A percentile compares a stretch with the other conserved stretches of the same genome.
These are phyloP conservation scores for Kockovaella imperatae DNA, from an alignment of 768 basidiomycete genomes.

Conservation along the genomic window DNA sequence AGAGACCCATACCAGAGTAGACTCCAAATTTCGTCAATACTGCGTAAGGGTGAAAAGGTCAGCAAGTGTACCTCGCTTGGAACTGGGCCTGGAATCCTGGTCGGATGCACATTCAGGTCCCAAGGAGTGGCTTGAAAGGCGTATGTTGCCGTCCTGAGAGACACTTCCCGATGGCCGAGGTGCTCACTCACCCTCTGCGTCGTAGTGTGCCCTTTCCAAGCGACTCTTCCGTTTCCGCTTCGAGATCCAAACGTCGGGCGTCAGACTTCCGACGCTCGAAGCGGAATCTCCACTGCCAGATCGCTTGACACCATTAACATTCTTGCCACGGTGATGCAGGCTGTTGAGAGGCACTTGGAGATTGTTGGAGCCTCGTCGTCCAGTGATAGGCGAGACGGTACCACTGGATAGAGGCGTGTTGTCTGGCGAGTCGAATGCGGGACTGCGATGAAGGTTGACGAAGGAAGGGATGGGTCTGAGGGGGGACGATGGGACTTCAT, in stretches of 20 bases:
- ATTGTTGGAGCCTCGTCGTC: no score
- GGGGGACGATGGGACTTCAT: not conserved
- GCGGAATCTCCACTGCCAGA: no score
- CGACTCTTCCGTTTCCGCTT: slow-evolving; percentile 2
- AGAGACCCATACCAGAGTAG: slow-evolving; percentile 73
- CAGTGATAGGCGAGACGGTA: no score
- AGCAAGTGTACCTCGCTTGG: no score
- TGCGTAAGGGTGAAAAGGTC: no score
- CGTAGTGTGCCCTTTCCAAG: slow-evolving; percentile 25
- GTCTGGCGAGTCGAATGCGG: slow-evolving; percentile 4
- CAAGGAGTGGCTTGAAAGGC: no score
- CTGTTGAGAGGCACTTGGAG: no score
- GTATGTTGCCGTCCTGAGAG: slow-evolving; percentile 3
- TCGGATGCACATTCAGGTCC: no score
- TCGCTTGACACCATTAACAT: no score
- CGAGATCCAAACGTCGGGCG: not conserved
- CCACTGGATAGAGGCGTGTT: no score
- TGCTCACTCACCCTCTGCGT: slow-evolving; percentile 30
- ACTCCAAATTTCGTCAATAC: slow-evolving; percentile 85
- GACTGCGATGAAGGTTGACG: slow-evolving; percentile 6
- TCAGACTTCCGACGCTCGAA: not conserved
- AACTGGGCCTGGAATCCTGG: no score
- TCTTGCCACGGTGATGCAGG: no score
- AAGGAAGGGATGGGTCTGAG: slow-evolving; percentile 16
- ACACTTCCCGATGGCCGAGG: slow-evolving; percentile 6